Percentiles rank a stretch among this genome's conserved stretches.
Evolutionary conservation across 495 filamentous ascomycete species (phyloP).

Genomic region (Penicillium soppii): DNA sequence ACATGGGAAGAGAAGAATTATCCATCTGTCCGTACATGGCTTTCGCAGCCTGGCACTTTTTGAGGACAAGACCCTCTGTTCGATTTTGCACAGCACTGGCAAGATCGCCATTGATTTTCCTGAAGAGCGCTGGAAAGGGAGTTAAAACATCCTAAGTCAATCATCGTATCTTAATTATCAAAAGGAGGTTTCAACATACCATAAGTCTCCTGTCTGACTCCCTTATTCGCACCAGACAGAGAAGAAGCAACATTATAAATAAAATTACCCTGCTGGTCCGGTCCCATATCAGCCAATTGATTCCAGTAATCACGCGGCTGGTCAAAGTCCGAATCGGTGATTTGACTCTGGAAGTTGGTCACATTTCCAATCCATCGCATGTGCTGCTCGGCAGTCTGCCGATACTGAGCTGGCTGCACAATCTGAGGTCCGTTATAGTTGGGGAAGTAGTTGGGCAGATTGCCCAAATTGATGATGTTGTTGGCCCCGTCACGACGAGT

Average conservation of each 20-base stretch:
- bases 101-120: not conserved
- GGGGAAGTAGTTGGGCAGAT: conserved; percentile 1
- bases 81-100: not conserved
- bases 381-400: not conserved
- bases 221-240: not conserved
- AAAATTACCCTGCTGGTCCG: not conserved
- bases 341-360: not conserved
- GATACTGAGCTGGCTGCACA: not conserved
- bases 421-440: not conserved
- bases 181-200: not conserved
- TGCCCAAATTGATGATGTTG: not conserved
- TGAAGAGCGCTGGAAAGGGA: not conserved
- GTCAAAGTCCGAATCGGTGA: not conserved
- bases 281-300: not conserved
- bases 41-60: not conserved
- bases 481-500: conserved; percentile 3
- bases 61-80: not conserved
- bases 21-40: not conserved
- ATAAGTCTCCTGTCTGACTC: conserved; percentile 5
- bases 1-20: not conserved
- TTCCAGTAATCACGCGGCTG: not conserved
- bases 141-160: not conserved
- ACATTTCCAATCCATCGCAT: not conserved
- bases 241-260: not conserved
- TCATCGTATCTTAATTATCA: not conserved